Percentiles rank a stretch among this genome's conserved stretches.
Conservation (phyloP, 108 stramenopile genomes). For the Cyclotella atomus region DNA sequence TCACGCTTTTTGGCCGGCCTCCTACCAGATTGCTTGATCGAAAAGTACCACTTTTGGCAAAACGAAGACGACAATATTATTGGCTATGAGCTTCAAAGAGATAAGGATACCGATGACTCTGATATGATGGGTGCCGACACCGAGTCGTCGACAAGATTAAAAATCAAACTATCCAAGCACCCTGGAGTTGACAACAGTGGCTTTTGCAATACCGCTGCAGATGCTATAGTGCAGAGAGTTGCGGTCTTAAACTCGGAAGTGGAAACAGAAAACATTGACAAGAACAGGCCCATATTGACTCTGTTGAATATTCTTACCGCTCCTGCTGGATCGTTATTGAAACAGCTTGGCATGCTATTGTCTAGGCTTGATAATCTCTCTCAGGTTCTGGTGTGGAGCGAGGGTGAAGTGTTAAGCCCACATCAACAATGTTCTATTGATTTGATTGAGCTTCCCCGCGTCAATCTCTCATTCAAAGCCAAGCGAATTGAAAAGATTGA, state of each 20-base stretch:
- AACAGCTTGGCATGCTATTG: constrained; percentile 88
- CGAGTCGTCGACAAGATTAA: constrained; percentile 66
- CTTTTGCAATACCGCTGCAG: constrained; percentile 88
- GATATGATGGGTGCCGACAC: constrained; percentile 53
- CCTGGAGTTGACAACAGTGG: constrained; percentile 82
- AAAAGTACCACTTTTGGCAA: constrained; percentile 97
- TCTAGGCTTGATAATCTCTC: constrained; percentile 93
- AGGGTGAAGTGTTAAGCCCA: constrained; percentile 64
- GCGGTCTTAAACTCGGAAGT: constrained; percentile 67
- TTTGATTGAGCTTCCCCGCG: constrained; percentile 94
- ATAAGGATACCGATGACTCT: constrained; percentile 61
- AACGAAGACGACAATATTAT: constrained; percentile 90
- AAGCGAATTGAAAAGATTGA: constrained; percentile 72
- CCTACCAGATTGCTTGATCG: constrained; percentile 92
- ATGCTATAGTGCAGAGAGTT: constrained; percentile 81
- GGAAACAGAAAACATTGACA: constrained; percentile 57
- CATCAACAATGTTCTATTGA: constrained; percentile 84
- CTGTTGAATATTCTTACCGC: constrained; percentile 91
- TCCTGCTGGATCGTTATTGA: constrained; percentile 84
- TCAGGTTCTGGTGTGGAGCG: constrained; percentile 96
- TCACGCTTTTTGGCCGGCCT: constrained; percentile 90
- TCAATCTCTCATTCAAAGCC: constrained; percentile 92
- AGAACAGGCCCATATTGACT: constrained; percentile 62
- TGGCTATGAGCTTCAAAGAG: constrained; percentile 79
- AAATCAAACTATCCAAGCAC: constrained; percentile 75